Conservation (phyloP, 179 eudicot species). For the Gypsophila paniculata region DNA sequence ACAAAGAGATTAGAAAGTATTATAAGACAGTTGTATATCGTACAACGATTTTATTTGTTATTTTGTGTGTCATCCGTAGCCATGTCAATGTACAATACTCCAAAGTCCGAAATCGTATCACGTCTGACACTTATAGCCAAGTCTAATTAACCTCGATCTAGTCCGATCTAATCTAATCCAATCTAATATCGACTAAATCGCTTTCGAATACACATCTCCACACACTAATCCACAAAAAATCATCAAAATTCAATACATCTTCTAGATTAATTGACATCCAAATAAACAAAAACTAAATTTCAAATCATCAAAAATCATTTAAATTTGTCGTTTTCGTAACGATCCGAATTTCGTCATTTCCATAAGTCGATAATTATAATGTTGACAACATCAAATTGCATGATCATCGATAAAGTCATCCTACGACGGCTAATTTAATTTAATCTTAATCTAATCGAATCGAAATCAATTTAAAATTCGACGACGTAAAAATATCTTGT, state of each 20-base stretch:
- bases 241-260: neutral
- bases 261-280: neutral
- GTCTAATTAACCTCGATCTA: neutral
- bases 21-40: too few relatives aligned
- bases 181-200: neutral
- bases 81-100: too few relatives aligned
- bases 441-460: too few relatives aligned
- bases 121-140: too few relatives aligned
- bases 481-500: too few relatives aligned
- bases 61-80: too few relatives aligned
- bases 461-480: neutral
- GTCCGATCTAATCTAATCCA: neutral
- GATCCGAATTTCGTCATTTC: neutral
- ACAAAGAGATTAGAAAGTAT: too few relatives aligned
- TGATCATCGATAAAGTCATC: slow-evolving; percentile 3
- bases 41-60: too few relatives aligned
- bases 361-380: neutral
- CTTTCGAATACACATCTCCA: neutral
- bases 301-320: neutral
- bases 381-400: neutral
- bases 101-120: too few relatives aligned
- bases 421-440: neutral
- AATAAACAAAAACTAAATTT: neutral
- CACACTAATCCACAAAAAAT: too few relatives aligned
- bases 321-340: neutral